These are phyloP conservation scores for Verticillium nonalfalfae DNA, from an alignment of 2,329 filamentous ascomycete genomes.

Conservation along the genomic window DNA sequence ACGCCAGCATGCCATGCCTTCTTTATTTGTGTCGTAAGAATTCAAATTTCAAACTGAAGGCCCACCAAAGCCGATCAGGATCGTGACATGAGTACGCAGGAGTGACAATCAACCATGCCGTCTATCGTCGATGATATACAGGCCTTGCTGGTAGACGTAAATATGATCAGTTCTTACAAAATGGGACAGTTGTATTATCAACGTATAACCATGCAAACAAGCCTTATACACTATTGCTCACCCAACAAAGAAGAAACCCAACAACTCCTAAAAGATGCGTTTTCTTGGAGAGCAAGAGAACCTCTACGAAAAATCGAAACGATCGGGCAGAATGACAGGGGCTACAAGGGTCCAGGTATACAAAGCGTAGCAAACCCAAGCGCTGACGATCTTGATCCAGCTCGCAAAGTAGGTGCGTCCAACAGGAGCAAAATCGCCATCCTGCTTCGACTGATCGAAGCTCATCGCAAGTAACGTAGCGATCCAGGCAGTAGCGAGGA, in stretches of 20 bases:
- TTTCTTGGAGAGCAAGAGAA: background rate
- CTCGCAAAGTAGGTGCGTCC: conserved; percentile 94
- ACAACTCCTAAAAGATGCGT: background rate
- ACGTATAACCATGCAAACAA: background rate
- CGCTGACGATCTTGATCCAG: conserved; percentile 98
- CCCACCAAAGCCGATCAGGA: no score
- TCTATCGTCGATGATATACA: no score
- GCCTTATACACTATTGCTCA: background rate
- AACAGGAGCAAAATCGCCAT: conserved; percentile 80
- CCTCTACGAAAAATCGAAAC: conserved; percentile 59
- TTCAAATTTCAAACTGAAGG: no score
- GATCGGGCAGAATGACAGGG: conserved; percentile 76
- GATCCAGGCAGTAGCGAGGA: conserved; percentile 93
- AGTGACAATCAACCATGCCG: no score
- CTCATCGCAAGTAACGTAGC: conserved; percentile 80
- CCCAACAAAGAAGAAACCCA: background rate
- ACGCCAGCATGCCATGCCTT: no score
- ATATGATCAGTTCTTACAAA: no score
- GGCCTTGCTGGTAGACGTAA: no score
- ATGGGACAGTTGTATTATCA: background rate
- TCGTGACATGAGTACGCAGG: no score
- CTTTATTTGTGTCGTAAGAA: no score
- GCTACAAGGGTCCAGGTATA: conserved; percentile 92
- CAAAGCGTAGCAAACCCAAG: conserved; percentile 93
- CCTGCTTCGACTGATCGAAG: conserved; percentile 54